A percentile compares a stretch with the other conserved stretches of the same genome.
phyloP scores from a whole-genome alignment of 176 grass and related monocot genomes.

The Carex scoparia region DNA sequence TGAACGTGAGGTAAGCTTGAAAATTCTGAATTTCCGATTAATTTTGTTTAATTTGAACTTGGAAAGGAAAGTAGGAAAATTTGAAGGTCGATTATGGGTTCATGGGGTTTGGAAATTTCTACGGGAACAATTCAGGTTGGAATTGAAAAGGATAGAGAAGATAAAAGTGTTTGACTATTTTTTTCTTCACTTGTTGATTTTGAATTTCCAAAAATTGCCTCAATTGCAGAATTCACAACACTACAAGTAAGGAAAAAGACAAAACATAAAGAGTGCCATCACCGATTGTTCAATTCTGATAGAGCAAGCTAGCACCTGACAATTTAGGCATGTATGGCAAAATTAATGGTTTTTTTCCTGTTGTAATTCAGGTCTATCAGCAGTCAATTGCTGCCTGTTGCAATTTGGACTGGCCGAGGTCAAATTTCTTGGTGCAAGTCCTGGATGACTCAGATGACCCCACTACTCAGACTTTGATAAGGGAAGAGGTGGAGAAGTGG shows the following conservation, averaged over 20 bases:
- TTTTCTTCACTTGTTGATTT: neutral
- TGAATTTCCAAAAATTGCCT: neutral
- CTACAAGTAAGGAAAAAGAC: neutral
- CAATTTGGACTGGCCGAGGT: slow-evolving; percentile 93
- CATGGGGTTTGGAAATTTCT: neutral
- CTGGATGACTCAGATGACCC: slow-evolving; percentile 94
- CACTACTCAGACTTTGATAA: slow-evolving; percentile 63
- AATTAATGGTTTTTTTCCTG: neutral
- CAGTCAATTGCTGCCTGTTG: slow-evolving; percentile 98
- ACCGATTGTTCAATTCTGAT: neutral
- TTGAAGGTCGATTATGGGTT: neutral
- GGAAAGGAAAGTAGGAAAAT: neutral
- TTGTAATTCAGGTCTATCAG: slow-evolving; percentile 71
- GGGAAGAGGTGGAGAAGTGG: slow-evolving; percentile 89
- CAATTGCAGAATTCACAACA: neutral
- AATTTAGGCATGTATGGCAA: slow-evolving; percentile 12
- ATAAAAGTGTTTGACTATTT: neutral
- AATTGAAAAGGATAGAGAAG: neutral
- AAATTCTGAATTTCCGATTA: slow-evolving; percentile 6
- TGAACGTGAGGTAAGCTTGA: slow-evolving; percentile 70
- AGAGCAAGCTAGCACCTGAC: neutral
- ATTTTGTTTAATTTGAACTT: neutral
- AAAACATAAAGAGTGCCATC: neutral
- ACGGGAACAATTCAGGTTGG: neutral
- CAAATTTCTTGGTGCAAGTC: slow-evolving; percentile 90